A percentile compares a stretch with the other conserved stretches of the same genome.
Evolutionary conservation across 495 filamentous ascomycete genomes (phyloP).

Genomic region (Annulohypoxylon nitens): DNA sequence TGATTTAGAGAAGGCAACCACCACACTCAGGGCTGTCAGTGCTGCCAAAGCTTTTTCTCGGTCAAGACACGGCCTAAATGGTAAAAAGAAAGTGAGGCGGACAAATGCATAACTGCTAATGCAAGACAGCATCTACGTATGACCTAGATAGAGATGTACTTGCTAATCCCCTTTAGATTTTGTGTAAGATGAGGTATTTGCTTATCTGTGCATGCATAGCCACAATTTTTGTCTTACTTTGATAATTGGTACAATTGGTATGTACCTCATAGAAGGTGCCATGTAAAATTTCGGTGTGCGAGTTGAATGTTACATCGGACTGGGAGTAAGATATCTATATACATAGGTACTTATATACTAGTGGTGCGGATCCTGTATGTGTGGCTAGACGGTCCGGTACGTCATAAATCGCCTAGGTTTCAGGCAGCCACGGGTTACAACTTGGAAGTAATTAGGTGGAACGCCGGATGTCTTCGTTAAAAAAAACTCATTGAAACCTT

Average conservation of each 20-base stretch:
- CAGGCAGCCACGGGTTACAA: not conserved
- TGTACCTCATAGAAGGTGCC: not conserved
- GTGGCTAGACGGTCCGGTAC: not conserved
- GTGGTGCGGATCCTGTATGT: not conserved
- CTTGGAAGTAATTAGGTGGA: too few species aligned
- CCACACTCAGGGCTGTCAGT: conserved; percentile 3
- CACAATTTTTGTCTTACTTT: conserved; percentile 32
- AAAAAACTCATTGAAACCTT: not conserved
- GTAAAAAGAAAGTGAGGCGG: conserved; percentile 53
- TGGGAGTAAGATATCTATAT: not conserved
- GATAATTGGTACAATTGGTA: not conserved
- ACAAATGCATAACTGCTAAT: conserved; percentile 34
- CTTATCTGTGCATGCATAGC: conserved; percentile 32
- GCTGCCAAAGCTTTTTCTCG: conserved; percentile 14
- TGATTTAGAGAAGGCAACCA: conserved; percentile 19
- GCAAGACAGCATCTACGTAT: not conserved
- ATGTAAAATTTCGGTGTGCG: conserved; percentile 16
- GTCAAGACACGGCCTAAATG: conserved; percentile 7
- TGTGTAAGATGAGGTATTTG: conserved; percentile 6
- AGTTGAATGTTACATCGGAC: not conserved
- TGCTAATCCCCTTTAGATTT: not conserved
- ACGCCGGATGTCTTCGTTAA: not conserved
- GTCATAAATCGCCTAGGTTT: not conserved
- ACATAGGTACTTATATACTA: not conserved
- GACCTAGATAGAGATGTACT: conserved; percentile 28